Base-by-base conservation (phyloP, 306 rosid genomes). In the Cucumis melo region DNA sequence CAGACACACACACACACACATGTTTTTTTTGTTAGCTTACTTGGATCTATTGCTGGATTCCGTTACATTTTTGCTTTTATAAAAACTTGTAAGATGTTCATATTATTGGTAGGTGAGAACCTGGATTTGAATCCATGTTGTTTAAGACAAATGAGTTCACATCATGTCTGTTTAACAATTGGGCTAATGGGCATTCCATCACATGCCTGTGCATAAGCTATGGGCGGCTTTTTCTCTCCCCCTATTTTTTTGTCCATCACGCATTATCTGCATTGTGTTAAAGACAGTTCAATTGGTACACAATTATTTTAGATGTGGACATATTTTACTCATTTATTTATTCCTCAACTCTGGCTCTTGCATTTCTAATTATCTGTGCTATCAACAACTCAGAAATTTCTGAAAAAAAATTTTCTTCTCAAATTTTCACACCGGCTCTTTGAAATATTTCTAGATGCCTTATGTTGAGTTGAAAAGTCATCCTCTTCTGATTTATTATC, bases 401-500 rank as follows among this genome's bases (percentile, higher is more conserved):
- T 64, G 48, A 17, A 36, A 1, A 36, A 36, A 46, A 7, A 17
- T 64, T 64, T 36, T 64, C 48, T 64, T 64, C 24, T 64, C 20
- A 12, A 34, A 15, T 62, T 10, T 62, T 38, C 51, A 65, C 73
- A 19, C 10, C 10, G 51, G 51, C 51, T 38, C 9, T n/a, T 39
- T n/a, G 73, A 65, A 41, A 65, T 65, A 65, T 17, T 68, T 68
- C 27, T 21, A 68, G 23, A 41, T 68, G 36, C 46, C 8, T 68
- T 68, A 48, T 11, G 62, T 75, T 75, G 53, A 42, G 42, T 17
- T 57, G 54, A 48, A 55, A 23, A 80, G 44, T 50, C 62, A 12
- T 60, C 3, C 15, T 60, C 41, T 57, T 20, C 67, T 50, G 78
- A 77, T 79, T 78, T 53, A 20, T 80, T 71, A 21, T 56, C 79